Evolutionary conservation across 345 rosid species (phyloP).

Genomic region (Syzygium aqueum): DNA sequence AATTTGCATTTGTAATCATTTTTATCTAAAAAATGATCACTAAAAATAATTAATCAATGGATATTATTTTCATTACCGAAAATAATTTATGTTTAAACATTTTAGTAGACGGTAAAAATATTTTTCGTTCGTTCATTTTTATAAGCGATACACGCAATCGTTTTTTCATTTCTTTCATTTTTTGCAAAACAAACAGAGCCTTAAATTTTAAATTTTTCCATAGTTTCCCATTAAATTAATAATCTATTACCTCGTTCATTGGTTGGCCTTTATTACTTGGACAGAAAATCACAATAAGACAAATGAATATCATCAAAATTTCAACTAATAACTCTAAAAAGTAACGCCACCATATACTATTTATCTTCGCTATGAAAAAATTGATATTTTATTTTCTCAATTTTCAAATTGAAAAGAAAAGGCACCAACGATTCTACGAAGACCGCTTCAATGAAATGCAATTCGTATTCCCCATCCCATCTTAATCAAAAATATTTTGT

Average conservation of each 20-base stretch:
- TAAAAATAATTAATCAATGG: too few species aligned
- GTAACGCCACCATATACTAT: not conserved
- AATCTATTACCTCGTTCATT: not conserved
- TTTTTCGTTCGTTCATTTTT: too few species aligned
- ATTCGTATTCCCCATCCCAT: not conserved
- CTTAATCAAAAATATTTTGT: not conserved
- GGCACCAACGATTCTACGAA: not conserved
- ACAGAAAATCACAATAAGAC: not conserved
- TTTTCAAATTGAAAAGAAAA: not conserved
- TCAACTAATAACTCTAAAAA: not conserved
- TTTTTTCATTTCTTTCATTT: not conserved
- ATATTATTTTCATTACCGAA: too few species aligned
- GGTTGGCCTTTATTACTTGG: not conserved
- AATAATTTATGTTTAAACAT: too few species aligned
- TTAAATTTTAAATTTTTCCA: not conserved
- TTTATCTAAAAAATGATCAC: too few species aligned
- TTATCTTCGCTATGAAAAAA: not conserved
- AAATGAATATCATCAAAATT: not conserved
- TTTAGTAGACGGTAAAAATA: rapidly evolving
- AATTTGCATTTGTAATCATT: too few species aligned
- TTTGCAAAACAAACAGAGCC: rapidly evolving
- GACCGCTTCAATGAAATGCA: not conserved
- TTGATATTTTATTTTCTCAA: not conserved
- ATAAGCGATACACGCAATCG: rapidly evolving
- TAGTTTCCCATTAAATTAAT: not conserved